These are phyloP conservation scores for Ophidiomyces ophidiicola DNA, from an alignment of 2,329 filamentous ascomycete genomes.

Conservation along the genomic window DNA sequence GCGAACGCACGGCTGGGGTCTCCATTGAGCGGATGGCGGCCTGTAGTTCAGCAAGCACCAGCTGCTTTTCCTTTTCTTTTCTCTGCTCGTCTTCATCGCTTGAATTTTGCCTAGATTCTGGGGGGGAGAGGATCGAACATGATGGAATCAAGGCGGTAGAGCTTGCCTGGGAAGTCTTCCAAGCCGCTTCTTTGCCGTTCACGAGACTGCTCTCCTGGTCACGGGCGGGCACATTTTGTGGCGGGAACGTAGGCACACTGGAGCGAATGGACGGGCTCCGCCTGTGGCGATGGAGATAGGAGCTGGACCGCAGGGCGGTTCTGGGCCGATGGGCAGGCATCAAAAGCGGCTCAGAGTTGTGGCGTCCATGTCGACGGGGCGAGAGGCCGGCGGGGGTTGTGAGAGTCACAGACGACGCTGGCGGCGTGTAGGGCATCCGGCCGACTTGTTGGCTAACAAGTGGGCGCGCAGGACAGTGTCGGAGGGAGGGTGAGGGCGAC, in stretches of 20 bases:
- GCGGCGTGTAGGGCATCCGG: constrained; percentile 42
- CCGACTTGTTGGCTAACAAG: constrained; percentile 17
- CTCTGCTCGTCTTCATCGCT: constrained; percentile 66
- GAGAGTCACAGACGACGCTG: constrained; percentile 45
- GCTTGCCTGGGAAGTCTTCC: constrained; percentile 60
- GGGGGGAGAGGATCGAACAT: constrained; percentile 79
- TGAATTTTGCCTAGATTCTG: constrained; percentile 67
- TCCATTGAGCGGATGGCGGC: constrained; percentile 73
- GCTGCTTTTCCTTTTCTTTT: constrained; percentile 32
- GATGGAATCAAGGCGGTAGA: constrained; percentile 54
- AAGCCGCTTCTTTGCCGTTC: constrained; percentile 32
- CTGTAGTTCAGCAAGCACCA: constrained; percentile 55
- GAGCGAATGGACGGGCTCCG: constrained; percentile 43
- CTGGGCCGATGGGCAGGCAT: constrained; percentile 35
- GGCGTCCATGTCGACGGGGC: constrained; percentile 29
- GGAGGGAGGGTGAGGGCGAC: too few relatives aligned
- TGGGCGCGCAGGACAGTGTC: background rate
- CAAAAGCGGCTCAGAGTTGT: constrained; percentile 14
- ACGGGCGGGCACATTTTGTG: constrained; percentile 16
- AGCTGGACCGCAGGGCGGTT: constrained; percentile 47
- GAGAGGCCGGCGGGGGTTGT: constrained; percentile 40
- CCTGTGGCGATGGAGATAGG: constrained; percentile 51
- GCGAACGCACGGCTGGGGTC: constrained; percentile 11
- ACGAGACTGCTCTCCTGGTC: constrained; percentile 13
- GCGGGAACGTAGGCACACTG: constrained; percentile 22